These are phyloP conservation scores for Parathielavia appendiculata DNA, from an alignment of 495 filamentous ascomycete genomes.

Conservation along the genomic window DNA sequence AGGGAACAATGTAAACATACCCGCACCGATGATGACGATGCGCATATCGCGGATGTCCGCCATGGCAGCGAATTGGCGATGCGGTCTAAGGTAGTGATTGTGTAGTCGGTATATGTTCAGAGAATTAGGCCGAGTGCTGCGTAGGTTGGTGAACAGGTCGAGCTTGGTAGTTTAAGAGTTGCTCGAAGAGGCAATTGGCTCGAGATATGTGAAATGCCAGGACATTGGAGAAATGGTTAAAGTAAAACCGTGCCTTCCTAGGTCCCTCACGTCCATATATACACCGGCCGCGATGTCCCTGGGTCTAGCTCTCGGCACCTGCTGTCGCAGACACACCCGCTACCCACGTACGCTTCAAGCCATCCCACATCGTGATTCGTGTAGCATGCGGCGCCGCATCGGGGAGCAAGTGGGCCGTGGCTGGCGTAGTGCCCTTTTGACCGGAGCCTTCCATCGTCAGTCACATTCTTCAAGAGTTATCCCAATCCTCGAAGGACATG, in stretches of 20 bases:
- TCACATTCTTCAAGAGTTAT: not conserved
- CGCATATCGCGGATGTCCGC: conserved; percentile 39
- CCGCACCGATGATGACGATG: conserved; percentile 43
- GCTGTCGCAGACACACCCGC: not conserved
- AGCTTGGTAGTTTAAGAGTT: not conserved
- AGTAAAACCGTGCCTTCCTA: conserved; percentile 4
- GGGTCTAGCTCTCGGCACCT: conserved; percentile 20
- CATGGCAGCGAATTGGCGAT: conserved; percentile 24
- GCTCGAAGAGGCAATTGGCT: not conserved
- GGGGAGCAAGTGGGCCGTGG: not conserved
- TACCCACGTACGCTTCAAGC: not conserved
- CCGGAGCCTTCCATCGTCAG: not conserved
- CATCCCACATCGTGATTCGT: conserved; percentile 7
- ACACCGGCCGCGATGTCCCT: not conserved
- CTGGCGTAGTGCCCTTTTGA: not conserved
- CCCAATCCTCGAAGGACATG: not conserved
- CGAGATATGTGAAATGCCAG: too few species aligned
- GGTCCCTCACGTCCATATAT: not conserved
- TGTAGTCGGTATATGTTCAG: not conserved
- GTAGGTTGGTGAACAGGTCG: not conserved
- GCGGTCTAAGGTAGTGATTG: not conserved
- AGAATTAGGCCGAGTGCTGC: not conserved
- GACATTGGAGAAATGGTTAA: not conserved
- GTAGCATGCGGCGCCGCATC: conserved; percentile 8
- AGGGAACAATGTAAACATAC: conserved; percentile 20